A percentile compares a stretch with the other conserved stretches of the same genome.
Evolutionary conservation across 2,329 filamentous ascomycete species (phyloP).

Genomic region (Talaromyces sp.): DNA sequence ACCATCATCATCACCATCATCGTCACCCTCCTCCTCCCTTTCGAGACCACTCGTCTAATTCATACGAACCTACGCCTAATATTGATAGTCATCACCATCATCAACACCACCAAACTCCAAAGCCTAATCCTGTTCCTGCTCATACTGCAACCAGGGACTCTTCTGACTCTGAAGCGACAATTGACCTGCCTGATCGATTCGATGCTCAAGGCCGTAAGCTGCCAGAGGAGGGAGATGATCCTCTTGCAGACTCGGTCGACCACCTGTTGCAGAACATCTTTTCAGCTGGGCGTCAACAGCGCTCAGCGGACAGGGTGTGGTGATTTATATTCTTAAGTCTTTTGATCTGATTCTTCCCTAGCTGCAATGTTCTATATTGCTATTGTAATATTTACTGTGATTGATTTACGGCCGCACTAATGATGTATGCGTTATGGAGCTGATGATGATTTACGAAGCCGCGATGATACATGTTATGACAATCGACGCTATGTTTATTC

Average conservation of each 20-base stretch:
- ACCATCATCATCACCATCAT: conserved; percentile 23
- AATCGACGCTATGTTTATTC: not conserved
- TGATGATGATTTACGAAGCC: conserved; percentile 8
- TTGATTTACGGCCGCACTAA: conserved; percentile 5
- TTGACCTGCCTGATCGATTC: conserved; percentile 45
- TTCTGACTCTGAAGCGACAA: conserved; percentile 42
- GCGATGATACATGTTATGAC: not conserved
- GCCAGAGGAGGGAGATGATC: conserved; percentile 31
- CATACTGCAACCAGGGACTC: conserved; percentile 19
- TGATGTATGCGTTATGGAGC: conserved; percentile 8
- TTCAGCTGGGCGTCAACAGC: conserved; percentile 3
- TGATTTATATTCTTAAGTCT: not conserved
- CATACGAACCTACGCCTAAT: conserved; percentile 1
- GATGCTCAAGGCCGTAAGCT: conserved; percentile 41
- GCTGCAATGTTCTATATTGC: not conserved
- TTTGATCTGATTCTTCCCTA: not conserved
- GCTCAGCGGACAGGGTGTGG: conserved; percentile 1
- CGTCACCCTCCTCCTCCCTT: conserved; percentile 20
- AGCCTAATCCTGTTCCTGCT: not conserved
- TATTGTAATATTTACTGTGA: not conserved
- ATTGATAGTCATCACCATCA: conserved; percentile 13
- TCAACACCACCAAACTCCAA: conserved; percentile 9
- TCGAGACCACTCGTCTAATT: conserved; percentile 18
- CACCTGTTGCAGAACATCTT: conserved; percentile 28
- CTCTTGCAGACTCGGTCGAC: conserved; percentile 35